phyloP scores from a whole-genome alignment of 345 rosid genomes.

The Corymbia maculata region DNA sequence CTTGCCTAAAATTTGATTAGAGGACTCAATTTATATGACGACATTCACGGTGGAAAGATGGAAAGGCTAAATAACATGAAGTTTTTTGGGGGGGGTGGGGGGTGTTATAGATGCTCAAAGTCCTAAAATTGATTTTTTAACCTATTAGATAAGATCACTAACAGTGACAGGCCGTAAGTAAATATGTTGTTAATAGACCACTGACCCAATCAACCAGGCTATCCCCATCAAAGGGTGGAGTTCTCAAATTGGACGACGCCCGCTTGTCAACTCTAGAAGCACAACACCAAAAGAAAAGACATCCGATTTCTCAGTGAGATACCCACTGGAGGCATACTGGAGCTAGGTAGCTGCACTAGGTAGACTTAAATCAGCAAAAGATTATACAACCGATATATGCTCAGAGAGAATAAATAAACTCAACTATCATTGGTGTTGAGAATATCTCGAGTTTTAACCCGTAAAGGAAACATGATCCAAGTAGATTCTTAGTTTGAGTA shows the following conservation, averaged over 20 bases:
- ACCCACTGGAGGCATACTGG: conserved; percentile 81
- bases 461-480: too few species aligned
- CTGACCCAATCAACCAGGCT: conserved; percentile 86
- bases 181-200: background rate
- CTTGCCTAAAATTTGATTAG: conserved; percentile 42
- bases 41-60: background rate
- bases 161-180: background rate
- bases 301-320: conserved; percentile 74
- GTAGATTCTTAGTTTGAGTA: too few species aligned
- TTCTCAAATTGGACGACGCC: conserved; percentile 51
- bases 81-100: background rate
- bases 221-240: conserved; percentile 45
- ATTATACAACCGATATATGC: background rate
- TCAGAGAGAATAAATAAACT: background rate
- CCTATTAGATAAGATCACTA: background rate
- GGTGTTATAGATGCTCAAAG: background rate
- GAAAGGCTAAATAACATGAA: background rate
- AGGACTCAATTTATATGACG: background rate
- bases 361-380: background rate
- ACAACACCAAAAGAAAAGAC: conserved; percentile 82
- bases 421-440: background rate
- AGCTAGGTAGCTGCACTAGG: conserved; percentile 56
- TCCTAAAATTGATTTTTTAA: background rate
- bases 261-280: conserved; percentile 80
- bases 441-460: too few species aligned